These are phyloP conservation scores for Ulmus americana DNA, from an alignment of 331 rosid species.

Conservation along the genomic window DNA sequence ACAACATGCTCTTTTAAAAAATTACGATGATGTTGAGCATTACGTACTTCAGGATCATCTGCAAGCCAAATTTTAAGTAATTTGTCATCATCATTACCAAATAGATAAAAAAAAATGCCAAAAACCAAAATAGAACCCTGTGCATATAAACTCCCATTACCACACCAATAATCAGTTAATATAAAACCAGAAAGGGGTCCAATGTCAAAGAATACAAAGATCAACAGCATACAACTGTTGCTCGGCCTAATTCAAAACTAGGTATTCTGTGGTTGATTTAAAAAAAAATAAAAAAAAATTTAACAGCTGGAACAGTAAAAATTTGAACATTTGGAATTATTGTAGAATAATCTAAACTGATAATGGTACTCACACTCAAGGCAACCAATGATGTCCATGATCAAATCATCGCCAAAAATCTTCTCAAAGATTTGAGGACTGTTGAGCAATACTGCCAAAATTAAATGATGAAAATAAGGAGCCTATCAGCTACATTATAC, in stretches of 20 bases:
- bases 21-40: constrained; percentile 67
- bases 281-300: too few species aligned
- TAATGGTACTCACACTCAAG: constrained; percentile 73
- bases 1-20: constrained; percentile 82
- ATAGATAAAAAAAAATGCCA: constrained; percentile 4
- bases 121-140: constrained; percentile 2
- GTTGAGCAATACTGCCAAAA: constrained; percentile 67
- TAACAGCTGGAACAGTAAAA: too few species aligned
- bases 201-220: too few species aligned
- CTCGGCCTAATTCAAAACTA: too few species aligned
- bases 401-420: constrained; percentile 70
- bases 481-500: constrained; percentile 11
- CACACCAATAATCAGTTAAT: too few species aligned
- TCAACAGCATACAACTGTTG: too few species aligned
- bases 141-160: neutral
- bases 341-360: too few species aligned
- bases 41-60: constrained; percentile 79
- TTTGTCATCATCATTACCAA: constrained; percentile 22
- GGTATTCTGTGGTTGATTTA: too few species aligned
- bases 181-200: too few species aligned
- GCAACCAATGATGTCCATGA: constrained; percentile 80
- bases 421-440: constrained; percentile 78
- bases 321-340: too few species aligned
- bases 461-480: constrained; percentile 17
- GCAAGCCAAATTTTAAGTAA: constrained; percentile 28